These are phyloP conservation scores for Phaseolus coccineus DNA, from an alignment of 331 rosid species.

Conservation along the genomic window DNA sequence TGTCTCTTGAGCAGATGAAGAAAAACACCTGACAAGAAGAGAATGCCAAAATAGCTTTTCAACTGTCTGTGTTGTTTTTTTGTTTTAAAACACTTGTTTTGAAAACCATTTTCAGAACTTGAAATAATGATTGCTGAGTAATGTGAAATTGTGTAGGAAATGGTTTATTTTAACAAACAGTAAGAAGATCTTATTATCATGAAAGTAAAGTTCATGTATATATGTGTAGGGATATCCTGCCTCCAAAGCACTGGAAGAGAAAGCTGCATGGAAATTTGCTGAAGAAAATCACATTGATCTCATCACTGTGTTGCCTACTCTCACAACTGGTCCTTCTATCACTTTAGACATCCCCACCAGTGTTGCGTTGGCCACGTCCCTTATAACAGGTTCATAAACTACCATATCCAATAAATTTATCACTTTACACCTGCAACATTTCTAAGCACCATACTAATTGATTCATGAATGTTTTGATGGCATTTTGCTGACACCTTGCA, in stretches of 20 bases:
- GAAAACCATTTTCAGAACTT: neutral
- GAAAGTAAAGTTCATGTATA: neutral
- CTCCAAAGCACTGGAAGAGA: conserved; percentile 71
- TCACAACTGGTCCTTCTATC: conserved; percentile 63
- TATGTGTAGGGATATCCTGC: conserved; percentile 66
- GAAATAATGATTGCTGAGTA: neutral
- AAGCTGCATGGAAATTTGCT: conserved; percentile 74
- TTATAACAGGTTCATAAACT: conserved; percentile 58
- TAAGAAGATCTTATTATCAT: neutral
- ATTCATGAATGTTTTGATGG: conserved; percentile 14
- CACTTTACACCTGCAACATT: neutral
- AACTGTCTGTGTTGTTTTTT: neutral
- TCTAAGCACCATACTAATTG: neutral
- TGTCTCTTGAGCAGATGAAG: neutral
- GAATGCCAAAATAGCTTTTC: neutral
- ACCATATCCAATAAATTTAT: neutral
- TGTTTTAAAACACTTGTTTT: neutral
- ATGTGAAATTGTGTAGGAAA: neutral
- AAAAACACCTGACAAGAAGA: neutral
- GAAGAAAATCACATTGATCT: conserved; percentile 67
- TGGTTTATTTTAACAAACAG: neutral
- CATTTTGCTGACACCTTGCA: conserved; percentile 34
- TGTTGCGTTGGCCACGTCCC: conserved; percentile 50
- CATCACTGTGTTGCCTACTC: conserved; percentile 67
- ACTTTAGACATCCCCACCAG: conserved; percentile 67